Conservation (phyloP, 768 basidiomycete species). For the Leccinum fibrillosum region DNA sequence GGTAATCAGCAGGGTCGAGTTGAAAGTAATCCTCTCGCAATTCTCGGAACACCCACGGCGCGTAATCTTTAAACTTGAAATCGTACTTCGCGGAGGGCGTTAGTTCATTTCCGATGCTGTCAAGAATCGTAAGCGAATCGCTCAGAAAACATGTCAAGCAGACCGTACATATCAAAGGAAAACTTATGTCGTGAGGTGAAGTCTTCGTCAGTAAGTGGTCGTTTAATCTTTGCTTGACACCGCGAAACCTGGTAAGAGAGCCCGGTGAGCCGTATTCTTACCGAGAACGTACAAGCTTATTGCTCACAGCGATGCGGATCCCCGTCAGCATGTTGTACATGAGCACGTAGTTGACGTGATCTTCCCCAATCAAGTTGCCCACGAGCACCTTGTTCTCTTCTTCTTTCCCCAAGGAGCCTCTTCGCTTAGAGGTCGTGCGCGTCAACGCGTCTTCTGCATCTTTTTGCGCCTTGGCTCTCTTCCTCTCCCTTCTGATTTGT, state of each 20-base stretch:
- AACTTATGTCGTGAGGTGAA: conserved; percentile 89
- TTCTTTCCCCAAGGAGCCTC: conserved; percentile 23
- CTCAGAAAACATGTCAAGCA: not conserved
- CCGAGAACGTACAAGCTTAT: not conserved
- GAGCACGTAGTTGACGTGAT: conserved; percentile 96
- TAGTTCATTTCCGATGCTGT: conserved; percentile 92
- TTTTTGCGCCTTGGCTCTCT: conserved; percentile 64
- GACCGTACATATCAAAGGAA: conserved; percentile 88
- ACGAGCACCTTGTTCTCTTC: conserved; percentile 67
- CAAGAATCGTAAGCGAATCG: conserved; percentile 3
- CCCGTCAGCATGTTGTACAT: conserved; percentile 99
- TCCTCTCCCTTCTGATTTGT: conserved; percentile 78
- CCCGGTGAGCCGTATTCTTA: conserved; percentile 2
- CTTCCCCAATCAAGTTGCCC: conserved; percentile 97
- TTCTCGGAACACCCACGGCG: conserved; percentile 96
- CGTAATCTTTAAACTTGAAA: conserved; percentile 99
- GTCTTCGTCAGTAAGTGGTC: conserved; percentile 81
- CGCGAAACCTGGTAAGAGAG: conserved; percentile 68
- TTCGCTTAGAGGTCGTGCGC: conserved; percentile 20
- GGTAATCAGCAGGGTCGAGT: conserved; percentile 95
- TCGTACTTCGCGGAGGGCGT: conserved; percentile 98
- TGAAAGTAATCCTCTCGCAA: conserved; percentile 93
- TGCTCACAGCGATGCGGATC: conserved; percentile 85
- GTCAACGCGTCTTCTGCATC: conserved; percentile 61
- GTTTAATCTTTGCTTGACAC: conserved; percentile 92